Conservation (phyloP, 2,329 filamentous ascomycete species). For the Aschersonia sp. region DNA sequence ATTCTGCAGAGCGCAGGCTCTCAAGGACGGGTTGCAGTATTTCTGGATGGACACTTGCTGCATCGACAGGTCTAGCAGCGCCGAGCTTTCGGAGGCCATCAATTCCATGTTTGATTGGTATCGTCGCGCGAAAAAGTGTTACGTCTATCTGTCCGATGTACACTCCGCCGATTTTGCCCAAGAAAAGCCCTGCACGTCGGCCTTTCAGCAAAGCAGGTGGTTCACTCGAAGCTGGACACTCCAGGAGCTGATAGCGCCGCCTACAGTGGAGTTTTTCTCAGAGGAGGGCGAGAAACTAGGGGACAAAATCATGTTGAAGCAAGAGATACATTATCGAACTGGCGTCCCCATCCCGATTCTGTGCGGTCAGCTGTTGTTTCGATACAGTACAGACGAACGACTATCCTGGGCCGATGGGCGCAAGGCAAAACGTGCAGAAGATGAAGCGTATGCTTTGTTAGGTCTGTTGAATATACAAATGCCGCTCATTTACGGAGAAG, state of each 20-base stretch:
- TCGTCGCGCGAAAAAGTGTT: slow-evolving; percentile 2
- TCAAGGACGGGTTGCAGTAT: slow-evolving; percentile 1
- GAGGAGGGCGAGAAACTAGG: slow-evolving; percentile 7
- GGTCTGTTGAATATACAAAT: slow-evolving; percentile 8
- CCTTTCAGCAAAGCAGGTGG: slow-evolving; percentile 2
- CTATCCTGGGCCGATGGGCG: slow-evolving; percentile 8
- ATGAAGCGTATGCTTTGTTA: slow-evolving; percentile 7
- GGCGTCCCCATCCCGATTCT: slow-evolving; percentile 8
- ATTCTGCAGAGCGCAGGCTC: slow-evolving; percentile 6
- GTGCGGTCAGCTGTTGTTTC: slow-evolving; percentile 1
- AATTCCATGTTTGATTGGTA: slow-evolving; percentile 9
- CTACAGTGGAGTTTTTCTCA: slow-evolving; percentile 10
- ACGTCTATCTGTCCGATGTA: slow-evolving; percentile 7
- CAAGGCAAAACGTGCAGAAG: slow-evolving; percentile 5
- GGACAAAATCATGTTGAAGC: slow-evolving; percentile 8
- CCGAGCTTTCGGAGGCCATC: slow-evolving; percentile 2
- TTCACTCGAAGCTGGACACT: slow-evolving; percentile 6
- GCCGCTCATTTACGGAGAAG: slow-evolving; percentile 8
- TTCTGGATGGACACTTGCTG: slow-evolving; percentile 9
- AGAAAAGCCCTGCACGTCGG: neutral
- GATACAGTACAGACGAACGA: slow-evolving; percentile 6
- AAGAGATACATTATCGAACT: slow-evolving; percentile 10
- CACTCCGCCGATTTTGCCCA: neutral
- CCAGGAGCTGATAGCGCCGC: slow-evolving; percentile 10
- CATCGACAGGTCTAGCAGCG: slow-evolving; percentile 5